Percentiles rank a stretch among this genome's conserved stretches.
phyloP scores from a whole-genome alignment of 2,329 filamentous ascomycete species.

The Byssoonygena ceratinophila region DNA sequence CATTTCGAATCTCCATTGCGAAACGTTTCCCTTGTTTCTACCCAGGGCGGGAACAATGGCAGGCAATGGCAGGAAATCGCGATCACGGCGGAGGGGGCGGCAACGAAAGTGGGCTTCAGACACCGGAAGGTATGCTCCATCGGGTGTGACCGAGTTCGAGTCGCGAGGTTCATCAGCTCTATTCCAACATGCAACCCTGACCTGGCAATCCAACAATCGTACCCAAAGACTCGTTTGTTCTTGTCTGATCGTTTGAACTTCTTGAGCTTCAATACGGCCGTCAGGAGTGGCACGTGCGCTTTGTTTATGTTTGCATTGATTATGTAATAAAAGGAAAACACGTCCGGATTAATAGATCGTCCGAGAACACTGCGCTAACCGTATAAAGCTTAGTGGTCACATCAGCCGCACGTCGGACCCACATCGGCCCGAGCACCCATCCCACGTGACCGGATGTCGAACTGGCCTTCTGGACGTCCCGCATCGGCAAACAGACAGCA shows the following conservation, averaged over 20 bases:
- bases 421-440: not conserved
- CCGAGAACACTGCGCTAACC: not conserved
- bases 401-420: not conserved
- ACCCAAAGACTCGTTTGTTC: not conserved
- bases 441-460: not conserved
- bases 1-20: slow-evolving; percentile 28
- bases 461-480: not conserved
- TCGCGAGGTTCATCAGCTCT: not conserved
- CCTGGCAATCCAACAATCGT: not conserved
- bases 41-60: not conserved
- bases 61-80: not conserved
- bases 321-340: not conserved
- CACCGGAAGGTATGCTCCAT: slow-evolving; percentile 4
- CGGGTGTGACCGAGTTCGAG: not conserved
- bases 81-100: not conserved
- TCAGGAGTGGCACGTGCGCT: slow-evolving; percentile 13
- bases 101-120: not conserved
- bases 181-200: not conserved
- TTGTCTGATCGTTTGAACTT: not conserved
- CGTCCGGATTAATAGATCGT: not conserved
- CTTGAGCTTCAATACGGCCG: not conserved
- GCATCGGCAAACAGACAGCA: not conserved
- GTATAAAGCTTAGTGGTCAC: not conserved
- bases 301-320: slow-evolving; percentile 12
- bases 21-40: not conserved